Evolutionary conservation across 805 yeast genomes (phyloP).

Genomic region (Pichia deserticola): DNA sequence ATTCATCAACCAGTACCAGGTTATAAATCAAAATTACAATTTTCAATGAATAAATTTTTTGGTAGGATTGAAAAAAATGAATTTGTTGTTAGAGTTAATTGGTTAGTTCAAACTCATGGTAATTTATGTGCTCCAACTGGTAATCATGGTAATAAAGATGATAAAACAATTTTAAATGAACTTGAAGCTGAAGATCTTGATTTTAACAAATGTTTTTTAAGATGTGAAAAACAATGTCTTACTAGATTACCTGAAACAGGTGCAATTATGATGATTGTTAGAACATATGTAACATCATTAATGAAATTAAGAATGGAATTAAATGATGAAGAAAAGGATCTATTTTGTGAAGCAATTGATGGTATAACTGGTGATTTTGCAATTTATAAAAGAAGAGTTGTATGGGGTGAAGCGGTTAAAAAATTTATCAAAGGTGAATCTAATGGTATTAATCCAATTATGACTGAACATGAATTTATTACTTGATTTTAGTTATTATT

Average conservation of each 20-base stretch:
- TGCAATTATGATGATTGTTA: slow-evolving; percentile 44
- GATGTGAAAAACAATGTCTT: slow-evolving; percentile 53
- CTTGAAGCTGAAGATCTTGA: slow-evolving; percentile 31
- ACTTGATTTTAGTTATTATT: no score
- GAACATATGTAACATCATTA: slow-evolving; percentile 53
- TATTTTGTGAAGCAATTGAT: slow-evolving; percentile 53
- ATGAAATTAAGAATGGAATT: slow-evolving; percentile 29
- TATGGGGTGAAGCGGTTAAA: slow-evolving; percentile 64
- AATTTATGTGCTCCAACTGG: slow-evolving; percentile 40
- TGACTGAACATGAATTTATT: no score
- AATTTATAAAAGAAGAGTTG: slow-evolving; percentile 52
- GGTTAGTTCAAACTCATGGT: slow-evolving; percentile 61
- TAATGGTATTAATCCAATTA: slow-evolving; percentile 20
- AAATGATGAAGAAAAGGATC: slow-evolving; percentile 36
- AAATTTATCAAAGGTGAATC: slow-evolving; percentile 32
- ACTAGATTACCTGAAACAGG: slow-evolving; percentile 43
- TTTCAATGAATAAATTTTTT: slow-evolving; percentile 64
- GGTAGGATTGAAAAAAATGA: slow-evolving; percentile 44
- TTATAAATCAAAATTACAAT: slow-evolving; percentile 45
- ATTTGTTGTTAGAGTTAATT: slow-evolving; percentile 57
- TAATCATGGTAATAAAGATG: slow-evolving; percentile 33
- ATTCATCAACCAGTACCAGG: slow-evolving; percentile 71
- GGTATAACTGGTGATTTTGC: slow-evolving; percentile 54
- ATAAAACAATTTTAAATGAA: slow-evolving; percentile 27
- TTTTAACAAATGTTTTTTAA: slow-evolving; percentile 42